Percentiles rank a stretch among this genome's conserved stretches.
These are phyloP conservation scores for Knufia fluminis DNA, from an alignment of 2,329 filamentous ascomycete genomes.

Conservation along the genomic window DNA sequence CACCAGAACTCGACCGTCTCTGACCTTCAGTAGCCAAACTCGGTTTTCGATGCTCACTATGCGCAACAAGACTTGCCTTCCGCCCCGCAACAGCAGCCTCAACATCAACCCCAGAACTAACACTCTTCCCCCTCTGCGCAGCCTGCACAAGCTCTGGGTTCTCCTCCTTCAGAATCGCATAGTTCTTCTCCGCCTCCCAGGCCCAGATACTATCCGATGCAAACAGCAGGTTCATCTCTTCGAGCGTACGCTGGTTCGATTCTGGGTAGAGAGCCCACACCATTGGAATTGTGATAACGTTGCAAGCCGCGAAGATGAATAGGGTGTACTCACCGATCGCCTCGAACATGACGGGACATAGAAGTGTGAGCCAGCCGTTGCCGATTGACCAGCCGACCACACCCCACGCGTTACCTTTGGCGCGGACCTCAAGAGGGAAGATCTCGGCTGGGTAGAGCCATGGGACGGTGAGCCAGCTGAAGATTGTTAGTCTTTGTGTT, in stretches of 20 bases:
- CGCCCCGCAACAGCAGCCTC: background rate
- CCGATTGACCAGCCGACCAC: slow-evolving; percentile 69
- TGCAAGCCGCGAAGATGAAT: slow-evolving; percentile 63
- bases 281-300: slow-evolving; percentile 56
- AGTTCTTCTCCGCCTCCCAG: slow-evolving; percentile 61
- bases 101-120: slow-evolving; percentile 19
- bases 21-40: background rate
- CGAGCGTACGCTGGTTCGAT: slow-evolving; percentile 62
- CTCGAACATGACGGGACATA: slow-evolving; percentile 53
- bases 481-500: slow-evolving; percentile 9
- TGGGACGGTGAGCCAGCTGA: slow-evolving; percentile 44
- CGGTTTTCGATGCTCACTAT: background rate
- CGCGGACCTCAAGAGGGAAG: slow-evolving; percentile 60
- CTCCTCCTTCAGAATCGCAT: slow-evolving; percentile 52
- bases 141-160: slow-evolving; percentile 43
- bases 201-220: slow-evolving; percentile 57
- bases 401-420: slow-evolving; percentile 67
- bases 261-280: slow-evolving; percentile 68
- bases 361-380: slow-evolving; percentile 54
- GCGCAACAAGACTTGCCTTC: background rate
- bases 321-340: slow-evolving; percentile 60
- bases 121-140: slow-evolving; percentile 28
- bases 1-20: background rate
- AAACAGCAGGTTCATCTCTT: slow-evolving; percentile 68
- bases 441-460: slow-evolving; percentile 65